phyloP scores from a whole-genome alignment of 768 basidiomycete species.

The Symmetrospora coprosmae region DNA sequence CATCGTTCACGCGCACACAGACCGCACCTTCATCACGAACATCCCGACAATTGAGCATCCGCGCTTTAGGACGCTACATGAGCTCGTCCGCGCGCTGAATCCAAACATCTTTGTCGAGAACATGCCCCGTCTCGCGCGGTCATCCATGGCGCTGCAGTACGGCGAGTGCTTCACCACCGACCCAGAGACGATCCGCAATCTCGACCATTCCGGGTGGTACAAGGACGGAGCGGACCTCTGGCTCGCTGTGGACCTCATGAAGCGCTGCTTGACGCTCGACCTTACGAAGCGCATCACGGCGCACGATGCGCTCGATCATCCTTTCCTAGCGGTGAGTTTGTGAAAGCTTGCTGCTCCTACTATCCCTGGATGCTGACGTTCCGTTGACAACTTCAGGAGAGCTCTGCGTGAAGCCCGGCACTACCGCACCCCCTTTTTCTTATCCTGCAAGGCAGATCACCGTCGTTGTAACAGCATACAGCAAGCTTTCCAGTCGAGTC shows the following conservation, averaged over 20 bases:
- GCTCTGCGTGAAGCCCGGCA: too few species aligned
- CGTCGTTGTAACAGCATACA: too few species aligned
- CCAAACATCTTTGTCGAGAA: slow-evolving; percentile 45
- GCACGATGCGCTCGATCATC: slow-evolving; percentile 57
- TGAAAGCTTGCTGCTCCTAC: too few species aligned
- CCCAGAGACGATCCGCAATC: slow-evolving; percentile 22
- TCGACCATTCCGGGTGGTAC: too few species aligned
- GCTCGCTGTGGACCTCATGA: slow-evolving; percentile 59
- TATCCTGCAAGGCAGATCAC: too few species aligned
- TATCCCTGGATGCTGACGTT: too few species aligned
- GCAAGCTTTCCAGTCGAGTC: too few species aligned
- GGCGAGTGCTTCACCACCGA: slow-evolving; percentile 39
- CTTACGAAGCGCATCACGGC: slow-evolving; percentile 65
- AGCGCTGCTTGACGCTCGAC: slow-evolving; percentile 59
- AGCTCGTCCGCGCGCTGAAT: slow-evolving; percentile 64
- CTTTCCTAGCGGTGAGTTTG: slow-evolving; percentile 47
- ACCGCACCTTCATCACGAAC: slow-evolving; percentile 79
- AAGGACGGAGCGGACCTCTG: slow-evolving; percentile 49
- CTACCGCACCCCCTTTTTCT: too few species aligned
- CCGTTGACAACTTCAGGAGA: too few species aligned
- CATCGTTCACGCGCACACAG: slow-evolving; percentile 41
- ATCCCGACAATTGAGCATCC: slow-evolving; percentile 59
- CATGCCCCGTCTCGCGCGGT: too few species aligned
- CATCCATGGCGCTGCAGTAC: too few species aligned
- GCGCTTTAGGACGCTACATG: slow-evolving; percentile 51